phyloP scores from a whole-genome alignment of 495 filamentous ascomycete species.

The Talaromyces ruber region DNA sequence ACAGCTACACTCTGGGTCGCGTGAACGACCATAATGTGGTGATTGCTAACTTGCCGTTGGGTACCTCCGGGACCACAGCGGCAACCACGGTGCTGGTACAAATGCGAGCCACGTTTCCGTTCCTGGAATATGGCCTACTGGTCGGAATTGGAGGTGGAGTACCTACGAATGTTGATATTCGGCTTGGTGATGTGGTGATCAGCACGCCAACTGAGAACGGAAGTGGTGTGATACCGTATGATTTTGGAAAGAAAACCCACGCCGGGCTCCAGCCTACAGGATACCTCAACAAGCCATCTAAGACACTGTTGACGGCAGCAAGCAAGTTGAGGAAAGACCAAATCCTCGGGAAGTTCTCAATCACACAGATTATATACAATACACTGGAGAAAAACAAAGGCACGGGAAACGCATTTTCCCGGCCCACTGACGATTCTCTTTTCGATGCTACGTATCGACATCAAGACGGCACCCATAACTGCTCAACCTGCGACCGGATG shows the following conservation, averaged over 20 bases:
- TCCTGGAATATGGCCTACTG: slow-evolving; percentile 29
- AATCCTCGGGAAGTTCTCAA: slow-evolving; percentile 1
- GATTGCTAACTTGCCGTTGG: slow-evolving; percentile 20
- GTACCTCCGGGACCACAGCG: slow-evolving; percentile 13
- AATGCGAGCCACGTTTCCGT: slow-evolving; percentile 23
- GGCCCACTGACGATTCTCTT: slow-evolving; percentile 12
- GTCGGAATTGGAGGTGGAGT: slow-evolving; percentile 31
- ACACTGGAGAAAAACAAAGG: slow-evolving; percentile 9
- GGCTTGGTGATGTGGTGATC: slow-evolving; percentile 37
- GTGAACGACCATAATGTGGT: slow-evolving; percentile 24
- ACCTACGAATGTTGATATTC: slow-evolving; percentile 23
- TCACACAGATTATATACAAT: slow-evolving; percentile 8
- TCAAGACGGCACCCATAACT: slow-evolving; percentile 5
- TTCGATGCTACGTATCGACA: slow-evolving; percentile 17
- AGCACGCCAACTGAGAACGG: slow-evolving; percentile 19
- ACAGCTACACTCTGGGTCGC: slow-evolving; percentile 25
- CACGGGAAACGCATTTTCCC: slow-evolving; percentile 12
- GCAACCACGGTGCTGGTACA: slow-evolving; percentile 22
- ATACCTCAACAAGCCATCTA: slow-evolving; percentile 19
- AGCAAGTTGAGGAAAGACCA: slow-evolving; percentile 11
- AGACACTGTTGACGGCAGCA: slow-evolving; percentile 17
- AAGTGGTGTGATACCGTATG: slow-evolving; percentile 33
- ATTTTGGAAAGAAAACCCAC: slow-evolving; percentile 23
- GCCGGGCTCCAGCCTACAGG: slow-evolving; percentile 22
- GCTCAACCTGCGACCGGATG: slow-evolving; percentile 8